Conservation (phyloP, 1,139 yeast species). For the Debaryomyces robertsiae region DNA sequence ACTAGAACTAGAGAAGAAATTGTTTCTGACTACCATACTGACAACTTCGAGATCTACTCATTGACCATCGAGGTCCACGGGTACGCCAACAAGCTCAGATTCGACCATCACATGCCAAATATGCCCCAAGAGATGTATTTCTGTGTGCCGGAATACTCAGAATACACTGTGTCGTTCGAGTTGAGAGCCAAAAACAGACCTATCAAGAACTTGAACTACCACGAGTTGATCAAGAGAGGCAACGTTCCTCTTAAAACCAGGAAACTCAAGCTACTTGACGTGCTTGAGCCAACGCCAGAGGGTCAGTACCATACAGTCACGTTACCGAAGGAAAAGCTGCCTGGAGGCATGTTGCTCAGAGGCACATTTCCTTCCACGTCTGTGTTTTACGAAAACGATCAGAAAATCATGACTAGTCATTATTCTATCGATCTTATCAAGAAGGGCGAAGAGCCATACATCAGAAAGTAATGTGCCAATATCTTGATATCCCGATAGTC, state of each 20-base stretch:
- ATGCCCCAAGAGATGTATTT: conserved; percentile 32
- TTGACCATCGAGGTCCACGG: conserved; percentile 35
- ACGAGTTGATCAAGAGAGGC: conserved; percentile 36
- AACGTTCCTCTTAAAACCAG: conserved; percentile 34
- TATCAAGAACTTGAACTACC: conserved; percentile 29
- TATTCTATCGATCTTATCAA: conserved; percentile 34
- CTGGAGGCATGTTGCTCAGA: conserved; percentile 38
- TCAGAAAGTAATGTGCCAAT: conserved; percentile 18
- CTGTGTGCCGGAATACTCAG: conserved; percentile 35
- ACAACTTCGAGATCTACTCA: conserved; percentile 20
- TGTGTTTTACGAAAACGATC: conserved; percentile 30
- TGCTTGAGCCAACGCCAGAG: conserved; percentile 22
- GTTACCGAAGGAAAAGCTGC: conserved; percentile 36
- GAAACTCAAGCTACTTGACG: conserved; percentile 25
- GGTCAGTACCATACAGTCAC: conserved; percentile 22
- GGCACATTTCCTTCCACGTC: conserved; percentile 36
- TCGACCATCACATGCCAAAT: conserved; percentile 29
- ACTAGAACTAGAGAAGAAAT: conserved; percentile 7
- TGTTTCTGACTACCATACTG: conserved; percentile 7
- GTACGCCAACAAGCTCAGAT: conserved; percentile 26
- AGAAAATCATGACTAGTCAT: conserved; percentile 26
- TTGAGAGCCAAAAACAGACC: conserved; percentile 30
- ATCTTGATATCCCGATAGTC: no score
- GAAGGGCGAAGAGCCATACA: conserved; percentile 26
- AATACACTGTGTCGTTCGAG: conserved; percentile 31